Evolutionary conservation across 495 filamentous ascomycete species (phyloP), one percentile per base, ranked within the genome.

Genomic region (Trichocladium antarcticum): DNA sequence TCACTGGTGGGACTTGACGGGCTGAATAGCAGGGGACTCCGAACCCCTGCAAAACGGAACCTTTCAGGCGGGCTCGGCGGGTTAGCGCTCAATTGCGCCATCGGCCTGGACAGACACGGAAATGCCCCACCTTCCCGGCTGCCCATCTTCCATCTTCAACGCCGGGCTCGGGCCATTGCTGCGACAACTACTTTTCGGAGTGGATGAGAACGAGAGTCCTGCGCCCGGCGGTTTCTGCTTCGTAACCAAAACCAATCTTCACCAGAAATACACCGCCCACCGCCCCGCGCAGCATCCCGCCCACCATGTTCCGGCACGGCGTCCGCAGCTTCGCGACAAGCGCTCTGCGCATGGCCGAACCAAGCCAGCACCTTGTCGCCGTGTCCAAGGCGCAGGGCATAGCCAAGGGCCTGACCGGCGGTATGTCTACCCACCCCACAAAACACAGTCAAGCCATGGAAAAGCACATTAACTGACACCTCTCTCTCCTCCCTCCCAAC

Each of bases 331-430:
- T 75, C 47, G 67, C 75, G 47, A 73, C 73, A 41, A 73, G 70
- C 54, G 72, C 72, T 37, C 55, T 62, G 34, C 64, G 65, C 49
- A 61, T 64, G 42, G 59, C 55, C 27, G 57, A 61, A 15, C 68
- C 66, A 8, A 67, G 57, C 51, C 51, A 58, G 32, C 48, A 69
- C 41, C 64, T 66, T 32, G 51, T 74, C 20, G 50, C 54, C 32
- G 77, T 96, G 36, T 88, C 89, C 12, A 81, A 81, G 63, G 87
- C 84, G 21, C 92, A 98, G 66, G 84, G 89, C 39, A 67, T 83
- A 41, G 84, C 86, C 21, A 77, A 85, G 60, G 90, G 92, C 10
- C 73, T 98, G 42, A 81, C 86, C 45, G 89, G 84, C 72, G 90
- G 90, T 95, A 80, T 8, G 8, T 19, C 10, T n/a, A n/a, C 22